Conservation (phyloP, 352 stramenopile species). For the Pythium sp. region DNA sequence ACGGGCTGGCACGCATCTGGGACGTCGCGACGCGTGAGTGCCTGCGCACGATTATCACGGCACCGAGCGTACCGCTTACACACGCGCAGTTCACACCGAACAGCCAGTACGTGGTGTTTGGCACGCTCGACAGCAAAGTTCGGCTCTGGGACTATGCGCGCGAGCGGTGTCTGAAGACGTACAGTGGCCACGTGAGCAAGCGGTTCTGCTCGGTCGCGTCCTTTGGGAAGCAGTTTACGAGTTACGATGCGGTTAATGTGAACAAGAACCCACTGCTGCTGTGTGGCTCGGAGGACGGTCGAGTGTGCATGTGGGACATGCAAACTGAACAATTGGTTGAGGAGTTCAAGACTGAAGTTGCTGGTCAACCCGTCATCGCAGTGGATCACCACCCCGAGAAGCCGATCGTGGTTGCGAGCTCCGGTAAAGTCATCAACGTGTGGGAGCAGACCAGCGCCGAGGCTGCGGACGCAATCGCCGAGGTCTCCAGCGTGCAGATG, state of each 20-base stretch:
- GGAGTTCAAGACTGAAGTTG: conserved; percentile 21
- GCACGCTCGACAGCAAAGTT: conserved; percentile 89
- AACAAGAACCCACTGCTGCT: conserved; percentile 50
- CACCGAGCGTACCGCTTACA: conserved; percentile 55
- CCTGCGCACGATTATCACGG: conserved; percentile 90
- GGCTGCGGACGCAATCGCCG: neutral
- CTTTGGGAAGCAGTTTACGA: conserved; percentile 38
- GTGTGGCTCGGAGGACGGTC: conserved; percentile 91
- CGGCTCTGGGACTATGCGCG: conserved; percentile 89
- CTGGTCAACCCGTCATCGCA: conserved; percentile 83
- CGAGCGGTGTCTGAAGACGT: conserved; percentile 62
- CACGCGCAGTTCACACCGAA: conserved; percentile 93
- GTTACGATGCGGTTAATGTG: neutral
- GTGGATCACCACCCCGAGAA: conserved; percentile 74
- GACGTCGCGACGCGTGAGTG: conserved; percentile 95
- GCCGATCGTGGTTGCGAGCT: conserved; percentile 68
- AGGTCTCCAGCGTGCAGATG: neutral
- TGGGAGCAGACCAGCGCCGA: conserved; percentile 28
- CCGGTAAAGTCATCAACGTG: conserved; percentile 66
- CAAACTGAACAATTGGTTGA: conserved; percentile 63
- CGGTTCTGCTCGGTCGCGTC: conserved; percentile 87
- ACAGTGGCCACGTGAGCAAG: conserved; percentile 70
- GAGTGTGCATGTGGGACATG: conserved; percentile 92
- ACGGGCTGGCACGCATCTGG: conserved; percentile 92
- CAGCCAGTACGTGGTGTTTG: conserved; percentile 90